Evolutionary conservation across 2,329 filamentous ascomycete genomes (phyloP).

Genomic region (Talaromyces sp.): DNA sequence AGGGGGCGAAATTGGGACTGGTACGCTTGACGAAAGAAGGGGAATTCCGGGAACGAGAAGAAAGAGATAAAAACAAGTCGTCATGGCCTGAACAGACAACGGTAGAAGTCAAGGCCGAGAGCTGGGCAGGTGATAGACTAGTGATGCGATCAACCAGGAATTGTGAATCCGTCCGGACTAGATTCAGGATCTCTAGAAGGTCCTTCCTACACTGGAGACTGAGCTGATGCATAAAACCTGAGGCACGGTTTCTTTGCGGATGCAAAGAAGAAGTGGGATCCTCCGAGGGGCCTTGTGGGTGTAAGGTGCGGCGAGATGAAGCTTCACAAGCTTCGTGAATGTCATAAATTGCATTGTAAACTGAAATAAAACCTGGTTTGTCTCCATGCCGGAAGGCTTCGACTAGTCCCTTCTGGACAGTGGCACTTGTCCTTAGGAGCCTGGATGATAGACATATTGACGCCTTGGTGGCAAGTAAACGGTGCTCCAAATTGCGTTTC

Average conservation of each 20-base stretch:
- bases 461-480: conserved; percentile 36
- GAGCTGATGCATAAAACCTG: conserved; percentile 56
- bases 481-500: conserved; percentile 35
- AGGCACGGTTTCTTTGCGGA: conserved; percentile 30
- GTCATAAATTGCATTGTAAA: conserved; percentile 41
- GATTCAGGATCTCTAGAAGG: conserved; percentile 72
- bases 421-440: conserved; percentile 36
- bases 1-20: conserved; percentile 49
- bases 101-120: conserved; percentile 71
- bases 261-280: conserved; percentile 26
- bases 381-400: conserved; percentile 42
- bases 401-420: conserved; percentile 40
- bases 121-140: conserved; percentile 68
- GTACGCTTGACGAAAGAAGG: conserved; percentile 45
- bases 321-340: conserved; percentile 39
- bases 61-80: conserved; percentile 69
- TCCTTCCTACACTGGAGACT: conserved; percentile 69
- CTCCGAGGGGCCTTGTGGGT: conserved; percentile 30
- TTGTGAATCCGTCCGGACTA: conserved; percentile 78
- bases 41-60: conserved; percentile 47
- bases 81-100: conserved; percentile 74
- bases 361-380: conserved; percentile 39
- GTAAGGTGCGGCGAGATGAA: conserved; percentile 26
- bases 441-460: conserved; percentile 40
- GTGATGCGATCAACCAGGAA: conserved; percentile 81